Percentiles rank a stretch among this genome's conserved stretches.
These are phyloP conservation scores for Phytophthora pistaciae DNA, from an alignment of 352 stramenopile species.

Conservation along the genomic window DNA sequence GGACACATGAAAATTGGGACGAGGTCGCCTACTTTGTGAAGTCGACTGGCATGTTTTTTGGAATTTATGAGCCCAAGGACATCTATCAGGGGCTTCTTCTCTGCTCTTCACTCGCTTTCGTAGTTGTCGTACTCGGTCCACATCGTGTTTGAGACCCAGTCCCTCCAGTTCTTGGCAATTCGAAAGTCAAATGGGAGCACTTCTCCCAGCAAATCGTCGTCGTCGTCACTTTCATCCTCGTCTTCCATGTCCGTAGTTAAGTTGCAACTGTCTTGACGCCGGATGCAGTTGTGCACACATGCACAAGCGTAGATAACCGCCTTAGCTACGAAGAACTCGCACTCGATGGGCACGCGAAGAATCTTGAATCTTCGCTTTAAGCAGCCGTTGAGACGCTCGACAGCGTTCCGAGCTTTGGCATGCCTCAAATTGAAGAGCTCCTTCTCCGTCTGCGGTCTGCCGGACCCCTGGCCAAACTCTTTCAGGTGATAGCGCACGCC, in stretches of 20 bases:
- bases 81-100: too few relatives aligned
- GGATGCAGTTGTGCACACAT: slow-evolving; percentile 17
- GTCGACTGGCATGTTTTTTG: neutral
- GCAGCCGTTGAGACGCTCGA: too few relatives aligned
- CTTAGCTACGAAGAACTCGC: too few relatives aligned
- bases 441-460: too few relatives aligned
- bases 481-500: too few relatives aligned
- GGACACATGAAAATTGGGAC: neutral
- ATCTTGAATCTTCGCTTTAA: too few relatives aligned
- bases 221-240: neutral
- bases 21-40: slow-evolving; percentile 3
- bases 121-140: slow-evolving; percentile 12
- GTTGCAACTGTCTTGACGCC: neutral
- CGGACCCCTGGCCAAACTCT: too few relatives aligned
- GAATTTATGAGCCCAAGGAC: neutral
- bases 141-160: slow-evolving; percentile 4
- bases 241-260: slow-evolving; percentile 2
- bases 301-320: too few relatives aligned
- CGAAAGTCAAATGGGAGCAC: slow-evolving; percentile 9
- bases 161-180: slow-evolving; percentile 5
- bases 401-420: too few relatives aligned
- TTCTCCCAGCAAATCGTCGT: neutral
- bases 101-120: too few relatives aligned
- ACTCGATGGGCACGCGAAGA: too few relatives aligned
- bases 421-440: too few relatives aligned